phyloP scores from a whole-genome alignment of 192 early-diverging fungal species.

The Coemansia sp. region DNA sequence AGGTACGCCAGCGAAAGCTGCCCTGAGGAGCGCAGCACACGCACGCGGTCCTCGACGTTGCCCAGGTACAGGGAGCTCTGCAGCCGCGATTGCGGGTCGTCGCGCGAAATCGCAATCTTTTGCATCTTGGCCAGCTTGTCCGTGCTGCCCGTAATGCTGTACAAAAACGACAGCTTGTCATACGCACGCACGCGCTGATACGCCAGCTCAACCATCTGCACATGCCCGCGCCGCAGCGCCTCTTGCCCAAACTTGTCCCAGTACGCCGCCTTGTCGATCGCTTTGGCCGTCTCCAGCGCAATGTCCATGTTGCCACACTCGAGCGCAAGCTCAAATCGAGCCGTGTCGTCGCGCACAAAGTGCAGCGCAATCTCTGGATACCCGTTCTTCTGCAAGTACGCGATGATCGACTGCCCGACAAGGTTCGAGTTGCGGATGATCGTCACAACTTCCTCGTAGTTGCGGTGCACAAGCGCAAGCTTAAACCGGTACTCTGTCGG shows the following conservation, averaged over 20 bases:
- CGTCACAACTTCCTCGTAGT: slow-evolving; percentile 95
- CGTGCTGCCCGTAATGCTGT: slow-evolving; percentile 85
- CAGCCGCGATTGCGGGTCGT: slow-evolving; percentile 85
- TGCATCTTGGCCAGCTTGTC: slow-evolving; percentile 95
- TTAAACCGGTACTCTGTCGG: slow-evolving; percentile 99
- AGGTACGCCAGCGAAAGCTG: slow-evolving; percentile 91
- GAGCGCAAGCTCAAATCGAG: slow-evolving; percentile 93
- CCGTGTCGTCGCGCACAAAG: slow-evolving; percentile 96
- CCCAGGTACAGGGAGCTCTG: slow-evolving; percentile 91
- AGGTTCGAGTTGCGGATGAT: slow-evolving; percentile 96
- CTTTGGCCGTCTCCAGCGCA: slow-evolving; percentile 91
- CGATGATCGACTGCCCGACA: slow-evolving; percentile 98
- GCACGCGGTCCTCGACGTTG: slow-evolving; percentile 88
- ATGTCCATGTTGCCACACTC: slow-evolving; percentile 97
- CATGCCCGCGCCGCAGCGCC: slow-evolving; percentile 85
- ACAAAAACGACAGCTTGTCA: slow-evolving; percentile 93
- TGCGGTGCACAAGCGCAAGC: slow-evolving; percentile 80
- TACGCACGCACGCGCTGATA: slow-evolving; percentile 91
- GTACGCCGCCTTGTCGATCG: slow-evolving; percentile 82
- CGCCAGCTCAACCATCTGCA: slow-evolving; percentile 79
- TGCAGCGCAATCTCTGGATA: slow-evolving; percentile 98
- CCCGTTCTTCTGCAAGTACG: slow-evolving; percentile 98
- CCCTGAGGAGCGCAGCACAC: slow-evolving; percentile 78
- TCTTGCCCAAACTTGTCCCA: slow-evolving; percentile 89
- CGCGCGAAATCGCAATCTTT: slow-evolving; percentile 84